Percentiles rank a stretch among this genome's conserved stretches.
phyloP scores from a whole-genome alignment of 2,329 filamentous ascomycete genomes.

The Remersonia thermophila region DNA sequence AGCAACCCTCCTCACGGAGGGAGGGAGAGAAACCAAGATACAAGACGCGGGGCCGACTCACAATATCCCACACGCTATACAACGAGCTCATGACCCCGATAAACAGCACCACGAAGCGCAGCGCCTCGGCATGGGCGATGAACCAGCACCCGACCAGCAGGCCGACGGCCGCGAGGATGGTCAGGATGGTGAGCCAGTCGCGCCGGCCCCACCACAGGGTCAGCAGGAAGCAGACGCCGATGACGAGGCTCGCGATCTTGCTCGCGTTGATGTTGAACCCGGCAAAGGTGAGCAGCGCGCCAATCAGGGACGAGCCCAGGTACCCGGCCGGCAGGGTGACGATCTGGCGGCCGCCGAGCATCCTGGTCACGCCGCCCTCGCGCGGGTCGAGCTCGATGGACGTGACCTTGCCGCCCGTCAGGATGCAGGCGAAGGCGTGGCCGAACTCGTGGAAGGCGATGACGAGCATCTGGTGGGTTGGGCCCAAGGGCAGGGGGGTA shows the following conservation, averaged over 20 bases:
- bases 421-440: conserved; percentile 59
- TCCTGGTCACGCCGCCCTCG: conserved; percentile 68
- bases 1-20: too few relatives aligned
- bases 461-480: conserved; percentile 52
- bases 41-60: conserved; percentile 21
- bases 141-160: conserved; percentile 68
- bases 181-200: conserved; percentile 66
- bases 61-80: conserved; percentile 75
- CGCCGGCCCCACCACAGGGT: conserved; percentile 71
- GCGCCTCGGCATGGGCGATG: conserved; percentile 60
- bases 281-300: conserved; percentile 64
- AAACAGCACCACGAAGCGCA: conserved; percentile 62
- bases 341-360: conserved; percentile 58
- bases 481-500: not conserved
- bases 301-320: conserved; percentile 64
- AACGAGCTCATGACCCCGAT: conserved; percentile 73
- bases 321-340: conserved; percentile 69
- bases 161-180: conserved; percentile 56
- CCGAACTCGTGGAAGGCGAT: conserved; percentile 76
- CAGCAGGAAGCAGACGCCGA: conserved; percentile 64
- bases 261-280: conserved; percentile 72
- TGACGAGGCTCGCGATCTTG: conserved; percentile 63
- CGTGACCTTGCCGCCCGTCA: conserved; percentile 62
- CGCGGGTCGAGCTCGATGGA: conserved; percentile 63
- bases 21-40: not conserved